Conservation (phyloP, 345 rosid species). For the Anacardium occidentale region DNA sequence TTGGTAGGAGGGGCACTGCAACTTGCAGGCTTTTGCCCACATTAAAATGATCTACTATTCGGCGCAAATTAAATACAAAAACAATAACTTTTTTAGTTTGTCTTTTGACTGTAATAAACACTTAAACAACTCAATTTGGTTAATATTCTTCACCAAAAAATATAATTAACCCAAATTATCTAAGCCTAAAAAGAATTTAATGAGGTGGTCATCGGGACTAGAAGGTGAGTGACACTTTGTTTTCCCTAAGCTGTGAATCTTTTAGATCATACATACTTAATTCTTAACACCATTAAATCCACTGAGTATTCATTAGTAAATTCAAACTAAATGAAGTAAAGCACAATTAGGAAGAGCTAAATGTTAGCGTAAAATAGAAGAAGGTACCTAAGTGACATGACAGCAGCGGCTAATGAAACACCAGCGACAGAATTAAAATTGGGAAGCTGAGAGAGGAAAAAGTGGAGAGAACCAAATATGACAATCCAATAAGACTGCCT, state of each 20-base stretch:
- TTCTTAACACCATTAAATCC: no score
- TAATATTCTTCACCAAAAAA: background rate
- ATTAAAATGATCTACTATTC: background rate
- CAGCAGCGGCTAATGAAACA: slow-evolving; percentile 87
- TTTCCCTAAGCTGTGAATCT: no score
- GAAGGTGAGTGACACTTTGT: no score
- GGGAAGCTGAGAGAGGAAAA: slow-evolving; percentile 90
- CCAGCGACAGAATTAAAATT: slow-evolving; percentile 91
- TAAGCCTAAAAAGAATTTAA: no score
- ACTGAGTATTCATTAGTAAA: background rate
- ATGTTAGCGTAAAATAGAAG: background rate
- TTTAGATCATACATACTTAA: no score
- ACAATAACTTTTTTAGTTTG: background rate
- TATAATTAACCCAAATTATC: background rate
- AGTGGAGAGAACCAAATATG: slow-evolving; percentile 80
- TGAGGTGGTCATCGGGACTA: no score
- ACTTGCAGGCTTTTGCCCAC: background rate
- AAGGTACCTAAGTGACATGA: slow-evolving; percentile 82
- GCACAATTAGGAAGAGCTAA: background rate
- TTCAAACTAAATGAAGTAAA: background rate
- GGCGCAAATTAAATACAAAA: background rate
- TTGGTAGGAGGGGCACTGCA: background rate
- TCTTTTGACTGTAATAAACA: background rate
- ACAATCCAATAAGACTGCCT: slow-evolving; percentile 88
- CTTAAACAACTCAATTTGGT: background rate